These are phyloP conservation scores for Backusella macrospora DNA, from an alignment of 192 early-diverging fungal species.

Conservation along the genomic window DNA sequence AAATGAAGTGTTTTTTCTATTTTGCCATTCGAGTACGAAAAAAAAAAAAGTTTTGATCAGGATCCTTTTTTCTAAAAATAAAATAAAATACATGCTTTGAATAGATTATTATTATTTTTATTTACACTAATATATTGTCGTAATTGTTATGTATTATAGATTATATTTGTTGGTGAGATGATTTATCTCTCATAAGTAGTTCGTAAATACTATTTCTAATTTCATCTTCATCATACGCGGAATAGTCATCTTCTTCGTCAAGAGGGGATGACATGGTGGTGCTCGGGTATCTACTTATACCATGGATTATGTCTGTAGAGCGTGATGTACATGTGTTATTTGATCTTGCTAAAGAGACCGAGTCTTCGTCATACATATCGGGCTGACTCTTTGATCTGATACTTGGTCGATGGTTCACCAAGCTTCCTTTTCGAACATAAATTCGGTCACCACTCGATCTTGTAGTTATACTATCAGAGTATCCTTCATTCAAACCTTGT, in stretches of 20 bases:
- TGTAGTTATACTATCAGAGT: background rate
- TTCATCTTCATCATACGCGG: slow-evolving; percentile 26
- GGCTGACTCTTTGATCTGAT: background rate
- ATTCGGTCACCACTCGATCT: background rate
- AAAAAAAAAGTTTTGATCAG: no score
- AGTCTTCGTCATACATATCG: background rate
- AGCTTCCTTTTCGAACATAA: background rate
- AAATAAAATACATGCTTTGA: no score
- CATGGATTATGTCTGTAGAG: background rate
- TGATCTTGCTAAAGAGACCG: background rate
- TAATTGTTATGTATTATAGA: slow-evolving; percentile 14
- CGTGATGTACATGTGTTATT: background rate
- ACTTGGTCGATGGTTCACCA: background rate
- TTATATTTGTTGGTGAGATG: slow-evolving; percentile 14
- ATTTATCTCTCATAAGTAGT: slow-evolving; percentile 5
- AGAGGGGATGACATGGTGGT: background rate
- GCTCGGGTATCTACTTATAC: background rate
- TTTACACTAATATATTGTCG: background rate
- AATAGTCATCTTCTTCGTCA: background rate
- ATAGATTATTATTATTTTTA: background rate
- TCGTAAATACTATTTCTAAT: slow-evolving; percentile 23
- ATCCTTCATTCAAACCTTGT: background rate
- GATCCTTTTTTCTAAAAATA: background rate
- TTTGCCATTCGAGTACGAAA: background rate
- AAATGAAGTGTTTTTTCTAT: background rate